Base-by-base conservation (phyloP, 495 filamentous ascomycete species). In the Trypethelium eluteriae region DNA sequence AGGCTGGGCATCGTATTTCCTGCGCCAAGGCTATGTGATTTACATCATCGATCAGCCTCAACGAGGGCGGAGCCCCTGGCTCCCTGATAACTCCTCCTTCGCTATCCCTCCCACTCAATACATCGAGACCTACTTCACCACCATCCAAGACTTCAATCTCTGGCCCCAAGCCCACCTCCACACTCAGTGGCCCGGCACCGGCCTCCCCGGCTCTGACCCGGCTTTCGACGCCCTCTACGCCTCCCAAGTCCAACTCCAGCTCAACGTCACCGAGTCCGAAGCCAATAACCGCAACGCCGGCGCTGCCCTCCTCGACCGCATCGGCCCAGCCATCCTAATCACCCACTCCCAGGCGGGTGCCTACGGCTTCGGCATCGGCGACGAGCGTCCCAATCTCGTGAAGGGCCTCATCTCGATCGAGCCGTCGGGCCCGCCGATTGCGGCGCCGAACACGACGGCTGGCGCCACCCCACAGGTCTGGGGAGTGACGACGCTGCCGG, bases 181-280 rank as follows among this genome's bases (percentile, higher is more conserved):
- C 68, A 81, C 77, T 36, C 80, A 83, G 71, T 82, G 81, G 81
- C 78, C 77, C 16, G 81, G 79, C 2, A 70, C 75, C n/a, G 80
- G 80, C 2, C 63, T 74, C 25, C 71, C 70, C 59, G 78, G 79
- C 50, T 9, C 34, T 9, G 81, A 83, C 69, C 65, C 70, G 0
- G 71, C 75, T 38, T 82, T 85, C 71, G 81, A 85, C 68, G 68
- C 74, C 32, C 78, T 73, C 67, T 79, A 76, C 67, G 69, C 70
- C n/a, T 69, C 64, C 16, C 67, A 73, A 50, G 65, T 79, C 35
- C 76, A 71, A 25, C 75, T 69, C 35, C 63, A 70, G 36, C 67
- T 64, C 25, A 68, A 77, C 66, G 41, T 38, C 18, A 34, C 67
- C 9, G 62, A 41, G 3, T 61, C 57, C 34, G 62, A 79, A 71